Base-by-base conservation (phyloP, 2,329 filamentous ascomycete species). In the Colletotrichum destructivum region DNA sequence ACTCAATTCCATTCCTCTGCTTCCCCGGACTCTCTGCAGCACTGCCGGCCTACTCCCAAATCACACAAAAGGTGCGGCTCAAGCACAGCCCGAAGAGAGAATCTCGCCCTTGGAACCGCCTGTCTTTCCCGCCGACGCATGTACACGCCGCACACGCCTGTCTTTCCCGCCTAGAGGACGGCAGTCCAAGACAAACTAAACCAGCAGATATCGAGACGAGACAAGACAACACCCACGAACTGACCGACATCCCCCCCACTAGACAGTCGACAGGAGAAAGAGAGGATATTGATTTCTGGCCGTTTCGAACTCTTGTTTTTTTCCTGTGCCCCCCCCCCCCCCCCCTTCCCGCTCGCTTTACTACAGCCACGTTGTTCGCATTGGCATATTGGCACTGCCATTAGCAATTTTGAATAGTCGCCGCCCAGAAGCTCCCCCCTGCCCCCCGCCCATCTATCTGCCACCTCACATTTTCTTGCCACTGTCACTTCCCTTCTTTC, bases 21-120 rank as follows among this genome's bases (percentile, higher is more conserved):
- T 72, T 72, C 65, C 65, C 65, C 65, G 23, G 69, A 72, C 69
- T 72, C 69, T 72, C 46, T 69, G 18, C 65, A 69, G 59, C 26
- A 71, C 47, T 57, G 51, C 49, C 59, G 52, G 42, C 38, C 21
- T 40, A 57, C 49, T 26, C 38, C 21, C 35, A 44, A 60, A 49
- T 60, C 69, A 64, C 44, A 38, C 9, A 11, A 38, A 52, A 47
- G 44, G 51, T 71, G 65, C 69, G 65, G 65, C 69, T 71, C 69
- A 64, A 61, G 46, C 64, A 47, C 65, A 59, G 21, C 38, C 54
- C 21, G 23, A 46, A 51, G 52, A 44, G 52, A 51, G 44, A 47
- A 35, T 65, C 49, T 23, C 9, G 38, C 21, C 31, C 18, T 13
- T 62, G 44, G 46, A n/a, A 44, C 61, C 38, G 21, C 23, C 15